phyloP scores from a whole-genome alignment of 768 basidiomycete species.

The Leccinum disarticulatum region DNA sequence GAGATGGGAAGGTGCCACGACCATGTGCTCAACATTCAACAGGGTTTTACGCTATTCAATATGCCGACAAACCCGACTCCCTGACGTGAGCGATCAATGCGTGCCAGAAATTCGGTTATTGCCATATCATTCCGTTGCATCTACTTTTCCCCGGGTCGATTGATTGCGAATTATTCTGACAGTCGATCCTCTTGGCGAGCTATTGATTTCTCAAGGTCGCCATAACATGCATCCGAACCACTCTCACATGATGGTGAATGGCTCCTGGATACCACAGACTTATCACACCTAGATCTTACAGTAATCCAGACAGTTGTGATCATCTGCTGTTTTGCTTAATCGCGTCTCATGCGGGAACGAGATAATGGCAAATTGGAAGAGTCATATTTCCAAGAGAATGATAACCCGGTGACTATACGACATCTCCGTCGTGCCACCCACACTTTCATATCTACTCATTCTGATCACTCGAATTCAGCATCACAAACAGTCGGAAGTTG shows the following conservation, averaged over 20 bases:
- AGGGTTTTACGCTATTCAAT: conserved; percentile 49
- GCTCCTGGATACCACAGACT: conserved; percentile 73
- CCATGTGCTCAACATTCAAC: background rate
- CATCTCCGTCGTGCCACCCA: too few relatives aligned
- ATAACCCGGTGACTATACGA: background rate
- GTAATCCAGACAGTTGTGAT: too few relatives aligned
- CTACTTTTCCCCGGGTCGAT: conserved; percentile 67
- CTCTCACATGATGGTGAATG: conserved; percentile 70
- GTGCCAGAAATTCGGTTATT: conserved; percentile 64
- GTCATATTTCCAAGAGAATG: too few relatives aligned
- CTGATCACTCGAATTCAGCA: too few relatives aligned
- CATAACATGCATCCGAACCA: conserved; percentile 83
- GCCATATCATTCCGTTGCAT: conserved; percentile 69
- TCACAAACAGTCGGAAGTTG: too few relatives aligned
- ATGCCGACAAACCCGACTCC: too few relatives aligned
- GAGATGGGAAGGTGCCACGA: too few relatives aligned
- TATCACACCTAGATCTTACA: too few relatives aligned
- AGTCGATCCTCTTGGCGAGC: conserved; percentile 50
- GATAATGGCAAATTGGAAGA: conserved; percentile 13
- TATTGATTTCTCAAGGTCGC: conserved; percentile 56
- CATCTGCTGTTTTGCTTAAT: too few relatives aligned
- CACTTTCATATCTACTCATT: too few relatives aligned
- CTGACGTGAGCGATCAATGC: too few relatives aligned
- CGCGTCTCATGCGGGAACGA: conserved; percentile 29
- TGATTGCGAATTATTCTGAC: conserved; percentile 11